Evolutionary conservation across 208 protist genomes (phyloP).

Genomic region (Herpetomonas tarakana): DNA sequence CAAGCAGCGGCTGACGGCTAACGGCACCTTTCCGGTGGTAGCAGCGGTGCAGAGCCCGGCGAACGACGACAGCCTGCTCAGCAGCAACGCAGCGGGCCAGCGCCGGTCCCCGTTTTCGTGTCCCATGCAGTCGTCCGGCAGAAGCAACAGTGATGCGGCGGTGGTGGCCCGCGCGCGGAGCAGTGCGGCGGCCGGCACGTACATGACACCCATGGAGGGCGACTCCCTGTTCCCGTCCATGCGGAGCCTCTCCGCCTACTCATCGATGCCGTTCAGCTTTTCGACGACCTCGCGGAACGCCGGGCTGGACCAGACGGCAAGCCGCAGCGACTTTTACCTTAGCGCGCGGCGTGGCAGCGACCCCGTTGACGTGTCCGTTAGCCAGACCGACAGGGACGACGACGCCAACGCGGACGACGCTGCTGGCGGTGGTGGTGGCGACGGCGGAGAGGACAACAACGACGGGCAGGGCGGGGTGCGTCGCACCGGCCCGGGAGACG

Average conservation of each 20-base stretch:
- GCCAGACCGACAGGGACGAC: constrained; percentile 18
- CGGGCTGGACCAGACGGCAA: constrained; percentile 10
- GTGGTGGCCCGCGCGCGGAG: too few species aligned
- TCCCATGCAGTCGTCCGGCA: too few species aligned
- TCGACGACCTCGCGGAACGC: constrained; percentile 25
- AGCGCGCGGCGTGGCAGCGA: neutral
- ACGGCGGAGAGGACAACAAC: neutral
- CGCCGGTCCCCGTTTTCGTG: too few species aligned
- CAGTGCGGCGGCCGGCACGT: constrained; percentile 22
- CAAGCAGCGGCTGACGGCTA: too few species aligned
- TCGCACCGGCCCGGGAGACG: neutral
- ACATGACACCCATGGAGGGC: constrained; percentile 23
- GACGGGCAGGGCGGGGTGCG: too few species aligned
- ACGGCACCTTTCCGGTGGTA: too few species aligned
- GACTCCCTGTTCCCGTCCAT: constrained; percentile 21
- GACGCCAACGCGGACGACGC: neutral
- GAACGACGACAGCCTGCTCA: too few species aligned
- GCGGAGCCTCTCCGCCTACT: constrained; percentile 18
- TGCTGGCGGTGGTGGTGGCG: neutral
- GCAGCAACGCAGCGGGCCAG: too few species aligned
- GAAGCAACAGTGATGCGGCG: too few species aligned
- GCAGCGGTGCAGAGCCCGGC: too few species aligned
- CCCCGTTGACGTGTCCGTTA: too few species aligned
- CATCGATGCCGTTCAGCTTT: constrained; percentile 33
- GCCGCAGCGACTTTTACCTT: constrained; percentile 5